Percentiles rank a stretch among this genome's conserved stretches.
Conservation (phyloP, 371 early-diverging fungal species). For the Basidiobolus heterosporus region DNA sequence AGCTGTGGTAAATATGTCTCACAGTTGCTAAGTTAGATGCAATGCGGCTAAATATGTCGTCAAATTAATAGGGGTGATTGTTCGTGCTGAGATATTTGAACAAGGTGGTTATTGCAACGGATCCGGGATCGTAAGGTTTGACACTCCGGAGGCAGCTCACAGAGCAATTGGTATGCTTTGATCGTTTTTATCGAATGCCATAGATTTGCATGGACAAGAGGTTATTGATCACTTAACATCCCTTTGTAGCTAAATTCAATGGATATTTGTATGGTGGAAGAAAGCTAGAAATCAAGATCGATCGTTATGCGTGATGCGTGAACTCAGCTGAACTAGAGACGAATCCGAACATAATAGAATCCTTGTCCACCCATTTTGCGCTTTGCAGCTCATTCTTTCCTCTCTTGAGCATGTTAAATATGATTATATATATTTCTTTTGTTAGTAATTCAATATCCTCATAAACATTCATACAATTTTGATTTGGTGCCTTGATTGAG, state of each 20-base stretch:
- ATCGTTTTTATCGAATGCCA: not conserved
- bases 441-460: not conserved
- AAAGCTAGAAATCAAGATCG: slow-evolving; percentile 6
- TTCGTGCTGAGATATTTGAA: slow-evolving; percentile 22
- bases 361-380: not conserved
- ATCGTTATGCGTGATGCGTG: slow-evolving; percentile 9
- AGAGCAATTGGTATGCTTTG: slow-evolving; percentile 28
- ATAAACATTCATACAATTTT: not conserved
- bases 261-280: slow-evolving; percentile 10
- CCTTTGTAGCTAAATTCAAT: slow-evolving; percentile 6
- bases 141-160: slow-evolving; percentile 28
- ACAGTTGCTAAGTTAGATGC: too few relatives aligned
- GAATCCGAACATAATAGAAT: not conserved
- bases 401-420: not conserved
- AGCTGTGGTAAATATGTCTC: too few relatives aligned
- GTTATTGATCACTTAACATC: not conserved
- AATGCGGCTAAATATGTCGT: too few relatives aligned
- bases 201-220: not conserved
- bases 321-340: too few relatives aligned
- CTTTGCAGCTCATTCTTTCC: not conserved
- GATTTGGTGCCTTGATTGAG: too few relatives aligned
- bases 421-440: not conserved
- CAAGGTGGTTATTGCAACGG: slow-evolving; percentile 33
- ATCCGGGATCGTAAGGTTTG: slow-evolving; percentile 40
- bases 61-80: slow-evolving; percentile 14